phyloP scores from a whole-genome alignment of 495 filamentous ascomycete species.

The Trichoderma gamsii region DNA sequence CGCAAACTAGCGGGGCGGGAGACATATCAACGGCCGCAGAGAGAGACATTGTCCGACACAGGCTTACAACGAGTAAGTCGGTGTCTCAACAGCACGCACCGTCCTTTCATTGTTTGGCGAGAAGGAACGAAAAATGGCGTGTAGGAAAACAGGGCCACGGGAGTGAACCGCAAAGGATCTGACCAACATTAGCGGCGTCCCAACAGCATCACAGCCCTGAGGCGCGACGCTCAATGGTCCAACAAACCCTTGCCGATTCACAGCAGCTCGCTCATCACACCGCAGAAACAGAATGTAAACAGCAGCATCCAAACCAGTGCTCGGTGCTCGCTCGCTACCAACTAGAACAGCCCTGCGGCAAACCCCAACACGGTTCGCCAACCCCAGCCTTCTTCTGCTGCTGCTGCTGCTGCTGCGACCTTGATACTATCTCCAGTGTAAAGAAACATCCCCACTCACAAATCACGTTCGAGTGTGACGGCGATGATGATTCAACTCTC shows the following conservation, averaged over 20 bases:
- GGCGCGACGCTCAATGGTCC: not conserved
- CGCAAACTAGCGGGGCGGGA: too few relatives aligned
- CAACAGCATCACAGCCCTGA: not conserved
- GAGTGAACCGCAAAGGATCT: not conserved
- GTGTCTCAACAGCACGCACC: not conserved
- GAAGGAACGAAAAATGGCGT: not conserved
- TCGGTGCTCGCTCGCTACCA: too few relatives aligned
- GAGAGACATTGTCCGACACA: too few relatives aligned
- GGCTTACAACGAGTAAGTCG: not conserved
- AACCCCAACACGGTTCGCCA: too few relatives aligned
- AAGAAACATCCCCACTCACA: not conserved
- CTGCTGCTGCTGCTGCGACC: too few relatives aligned
- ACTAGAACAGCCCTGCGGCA: too few relatives aligned
- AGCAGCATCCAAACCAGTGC: not conserved
- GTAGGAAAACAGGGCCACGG: not conserved
- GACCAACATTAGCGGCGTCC: not conserved
- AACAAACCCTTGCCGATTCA: conserved; percentile 6
- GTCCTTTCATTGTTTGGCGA: not conserved
- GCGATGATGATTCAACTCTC: not conserved
- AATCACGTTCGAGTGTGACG: not conserved
- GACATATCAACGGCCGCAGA: too few relatives aligned
- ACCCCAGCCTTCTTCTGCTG: too few relatives aligned
- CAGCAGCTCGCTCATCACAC: not conserved
- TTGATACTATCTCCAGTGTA: too few relatives aligned
- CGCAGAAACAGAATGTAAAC: not conserved